Conservation (phyloP, 768 basidiomycete genomes). For the Rhodocollybia butyracea region DNA sequence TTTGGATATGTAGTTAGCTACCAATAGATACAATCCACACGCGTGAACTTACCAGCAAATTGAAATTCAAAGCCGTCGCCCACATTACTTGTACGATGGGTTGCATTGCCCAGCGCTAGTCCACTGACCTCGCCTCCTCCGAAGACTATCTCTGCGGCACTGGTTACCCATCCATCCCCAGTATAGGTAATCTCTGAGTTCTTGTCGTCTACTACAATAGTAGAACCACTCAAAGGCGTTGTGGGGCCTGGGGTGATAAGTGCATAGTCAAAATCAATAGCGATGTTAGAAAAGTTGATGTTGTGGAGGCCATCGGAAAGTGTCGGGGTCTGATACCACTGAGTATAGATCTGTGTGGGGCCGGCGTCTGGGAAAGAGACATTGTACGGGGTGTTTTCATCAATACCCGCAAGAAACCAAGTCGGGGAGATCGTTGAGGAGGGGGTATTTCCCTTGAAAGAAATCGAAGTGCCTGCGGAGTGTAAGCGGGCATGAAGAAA, state of each 20-base stretch:
- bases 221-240: background rate
- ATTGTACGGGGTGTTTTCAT: background rate
- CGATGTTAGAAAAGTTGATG: constrained; percentile 1
- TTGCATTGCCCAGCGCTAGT: background rate
- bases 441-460: constrained; percentile 4
- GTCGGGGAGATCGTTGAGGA: background rate
- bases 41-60: background rate
- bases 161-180: background rate
- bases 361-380: background rate
- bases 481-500: background rate
- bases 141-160: background rate
- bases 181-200: background rate
- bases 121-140: background rate
- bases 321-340: constrained; percentile 1
- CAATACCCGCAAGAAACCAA: background rate
- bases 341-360: background rate
- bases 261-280: background rate
- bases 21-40: background rate
- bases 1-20: too few species aligned
- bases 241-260: background rate
- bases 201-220: background rate
- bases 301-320: background rate
- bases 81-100: background rate
- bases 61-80: background rate
- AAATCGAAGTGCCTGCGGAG: background rate